Evolutionary conservation across 805 yeast genomes (phyloP), one percentile per base, ranked within the genome.

Genomic region (Starmerella ratchasimensis): DNA sequence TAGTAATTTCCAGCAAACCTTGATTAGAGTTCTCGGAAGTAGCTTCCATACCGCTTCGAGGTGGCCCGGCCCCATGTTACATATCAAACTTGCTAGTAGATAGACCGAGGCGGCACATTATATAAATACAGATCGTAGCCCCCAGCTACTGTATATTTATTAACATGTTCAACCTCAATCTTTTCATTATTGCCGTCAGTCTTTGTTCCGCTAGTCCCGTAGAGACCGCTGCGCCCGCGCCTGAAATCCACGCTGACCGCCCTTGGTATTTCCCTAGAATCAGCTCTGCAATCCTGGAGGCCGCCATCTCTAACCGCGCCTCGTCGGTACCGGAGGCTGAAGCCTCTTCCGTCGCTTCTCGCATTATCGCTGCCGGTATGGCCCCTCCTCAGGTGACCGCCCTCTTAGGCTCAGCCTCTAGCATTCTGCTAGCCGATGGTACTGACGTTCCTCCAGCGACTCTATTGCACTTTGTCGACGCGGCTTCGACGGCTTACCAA

Each of bases 301-400:
- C 31, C 1, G 44, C 41, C 2, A 39, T 39, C 3, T 16, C 15
- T 2, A 4, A 39, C 25, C 39, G 49, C 14, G 8, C 13, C 15
- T 27, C 37, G 1, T 25, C 23, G 9, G 33, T 45, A 2, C 40
- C 46, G 3, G 38, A n/a, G 24, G 24, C 40, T 2, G 34, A 33
- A 24, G 50, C 50, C 4, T 34, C 42, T 3, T 15, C 33, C 5
- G 30, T 46, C 1, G 50, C 48, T 5, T 22, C 29, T 17, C 22
- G 37, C 13, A 36, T 42, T 32, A 24, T 46, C 10, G 36, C 34
- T 21, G 48, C 42, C 1, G 49, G 42, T 8, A 28, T 46, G 7
- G 28, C 44, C 5, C 45, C 44, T 4, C 50, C 50, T 9, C 50
- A 46, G 28, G 42, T 37, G n/a, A 39, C 48, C 2, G 31, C 20